Conservation (phyloP, 345 rosid species). For the Rhizophora apiculata region DNA sequence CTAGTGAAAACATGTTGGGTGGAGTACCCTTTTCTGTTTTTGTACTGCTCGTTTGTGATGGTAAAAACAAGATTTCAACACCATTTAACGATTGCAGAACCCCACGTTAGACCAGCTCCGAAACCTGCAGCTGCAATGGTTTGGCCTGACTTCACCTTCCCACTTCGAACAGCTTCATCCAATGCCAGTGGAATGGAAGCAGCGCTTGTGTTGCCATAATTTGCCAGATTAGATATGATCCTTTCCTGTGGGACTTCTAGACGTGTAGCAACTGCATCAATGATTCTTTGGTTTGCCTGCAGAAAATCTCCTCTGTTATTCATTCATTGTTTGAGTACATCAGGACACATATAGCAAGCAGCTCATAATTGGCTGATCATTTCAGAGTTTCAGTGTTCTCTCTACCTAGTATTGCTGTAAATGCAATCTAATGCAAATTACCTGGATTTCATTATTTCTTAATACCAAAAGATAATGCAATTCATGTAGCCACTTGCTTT, state of each 20-base stretch:
- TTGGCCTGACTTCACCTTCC: constrained; percentile 79
- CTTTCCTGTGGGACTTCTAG: constrained; percentile 71
- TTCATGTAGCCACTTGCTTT: too few species aligned
- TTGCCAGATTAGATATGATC: constrained; percentile 77
- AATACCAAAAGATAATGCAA: too few species aligned
- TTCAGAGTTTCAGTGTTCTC: background rate
- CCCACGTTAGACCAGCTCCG: constrained; percentile 97
- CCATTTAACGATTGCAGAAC: constrained; percentile 85
- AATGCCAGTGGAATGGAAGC: constrained; percentile 91
- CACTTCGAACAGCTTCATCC: constrained; percentile 88
- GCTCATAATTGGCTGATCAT: background rate
- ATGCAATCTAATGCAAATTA: too few species aligned
- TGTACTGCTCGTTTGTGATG: background rate
- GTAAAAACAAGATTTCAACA: constrained; percentile 37
- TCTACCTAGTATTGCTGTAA: too few species aligned
- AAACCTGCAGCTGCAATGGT: constrained; percentile 78
- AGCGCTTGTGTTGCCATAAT: constrained; percentile 90
- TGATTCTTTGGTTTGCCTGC: constrained; percentile 98
- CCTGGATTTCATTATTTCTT: too few species aligned
- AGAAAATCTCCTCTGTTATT: constrained; percentile 1
- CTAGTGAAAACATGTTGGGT: constrained; percentile 7
- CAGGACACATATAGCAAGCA: background rate
- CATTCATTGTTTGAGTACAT: background rate
- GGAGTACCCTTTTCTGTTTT: constrained; percentile 10
- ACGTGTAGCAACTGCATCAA: constrained; percentile 83